Percentiles rank a stretch among this genome's conserved stretches.
phyloP scores from a whole-genome alignment of 495 filamentous ascomycete genomes.

The Polyplosphaeria fusca region DNA sequence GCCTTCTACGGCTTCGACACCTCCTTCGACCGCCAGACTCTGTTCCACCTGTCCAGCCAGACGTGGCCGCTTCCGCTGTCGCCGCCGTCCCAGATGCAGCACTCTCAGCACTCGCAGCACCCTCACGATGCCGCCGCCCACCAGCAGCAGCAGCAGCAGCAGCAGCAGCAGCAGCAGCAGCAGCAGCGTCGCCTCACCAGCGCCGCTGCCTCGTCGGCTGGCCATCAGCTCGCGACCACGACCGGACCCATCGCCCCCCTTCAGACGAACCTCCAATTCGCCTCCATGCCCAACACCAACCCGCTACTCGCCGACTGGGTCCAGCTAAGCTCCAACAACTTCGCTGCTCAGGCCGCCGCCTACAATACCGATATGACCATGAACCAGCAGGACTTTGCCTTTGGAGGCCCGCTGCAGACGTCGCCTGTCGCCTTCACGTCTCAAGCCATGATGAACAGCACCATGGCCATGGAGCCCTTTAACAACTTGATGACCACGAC shows the following conservation, averaged over 20 bases:
- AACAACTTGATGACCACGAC: constrained; percentile 13
- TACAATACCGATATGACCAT: constrained; percentile 16
- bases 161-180: constrained; percentile 16
- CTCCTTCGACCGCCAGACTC: constrained; percentile 18
- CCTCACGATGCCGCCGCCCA: constrained; percentile 5
- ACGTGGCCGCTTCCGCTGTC: constrained; percentile 25
- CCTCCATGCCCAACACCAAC: constrained; percentile 5
- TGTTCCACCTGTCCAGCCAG: constrained; percentile 11
- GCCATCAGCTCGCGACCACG: constrained; percentile 1
- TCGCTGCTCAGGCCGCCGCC: constrained; percentile 18
- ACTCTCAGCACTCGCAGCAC: constrained; percentile 5
- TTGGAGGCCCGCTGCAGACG: constrained; percentile 29
- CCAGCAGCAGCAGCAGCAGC: neutral
- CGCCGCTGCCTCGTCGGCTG: constrained; percentile 14
- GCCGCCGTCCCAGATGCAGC: constrained; percentile 2
- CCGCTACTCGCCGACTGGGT: constrained; percentile 31
- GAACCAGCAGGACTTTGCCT: constrained; percentile 9
- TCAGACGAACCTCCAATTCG: constrained; percentile 12
- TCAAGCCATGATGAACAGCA: constrained; percentile 23
- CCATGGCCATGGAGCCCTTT: constrained; percentile 19
- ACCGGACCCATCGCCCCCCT: constrained; percentile 20
- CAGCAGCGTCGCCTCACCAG: constrained; percentile 16
- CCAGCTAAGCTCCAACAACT: constrained; percentile 5
- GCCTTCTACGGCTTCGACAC: constrained; percentile 24
- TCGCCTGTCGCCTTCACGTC: constrained; percentile 32